Percentiles rank a stretch among this genome's conserved stretches.
Conservation (phyloP, 139 green algal genomes). For the Desmodesmus armatus region DNA sequence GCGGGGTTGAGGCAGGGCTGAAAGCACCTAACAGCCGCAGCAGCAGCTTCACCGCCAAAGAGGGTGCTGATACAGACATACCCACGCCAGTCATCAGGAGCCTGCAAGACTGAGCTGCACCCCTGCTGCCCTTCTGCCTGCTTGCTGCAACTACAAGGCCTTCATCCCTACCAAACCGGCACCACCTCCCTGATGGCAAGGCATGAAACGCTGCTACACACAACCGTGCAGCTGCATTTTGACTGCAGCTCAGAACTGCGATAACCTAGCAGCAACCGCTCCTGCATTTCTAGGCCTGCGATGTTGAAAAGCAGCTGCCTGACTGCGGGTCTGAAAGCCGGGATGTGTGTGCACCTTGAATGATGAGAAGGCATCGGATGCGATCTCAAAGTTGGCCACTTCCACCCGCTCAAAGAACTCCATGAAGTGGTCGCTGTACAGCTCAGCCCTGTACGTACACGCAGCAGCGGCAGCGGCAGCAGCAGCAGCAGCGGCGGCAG, state of each 20-base stretch:
- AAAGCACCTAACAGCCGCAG: background rate
- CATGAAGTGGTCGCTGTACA: slow-evolving; percentile 67
- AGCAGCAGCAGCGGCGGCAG: background rate
- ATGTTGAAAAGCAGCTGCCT: too few relatives aligned
- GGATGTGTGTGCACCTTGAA: slow-evolving; percentile 75
- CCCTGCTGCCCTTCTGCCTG: too few relatives aligned
- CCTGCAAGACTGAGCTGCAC: too few relatives aligned
- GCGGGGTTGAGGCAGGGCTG: too few relatives aligned
- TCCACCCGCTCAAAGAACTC: slow-evolving; percentile 89
- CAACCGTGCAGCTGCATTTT: too few relatives aligned
- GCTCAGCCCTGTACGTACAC: slow-evolving; percentile 68
- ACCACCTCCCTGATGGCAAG: too few relatives aligned
- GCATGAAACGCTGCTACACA: too few relatives aligned
- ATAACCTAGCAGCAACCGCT: too few relatives aligned
- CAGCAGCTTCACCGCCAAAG: background rate
- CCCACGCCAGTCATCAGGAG: background rate
- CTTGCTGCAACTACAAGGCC: background rate
- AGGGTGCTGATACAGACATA: background rate
- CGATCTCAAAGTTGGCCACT: slow-evolving; percentile 92
- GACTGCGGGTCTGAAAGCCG: too few relatives aligned
- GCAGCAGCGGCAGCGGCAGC: too few relatives aligned
- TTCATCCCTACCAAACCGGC: background rate
- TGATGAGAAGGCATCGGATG: slow-evolving; percentile 91
- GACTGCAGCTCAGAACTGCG: too few relatives aligned
- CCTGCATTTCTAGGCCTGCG: too few relatives aligned